A percentile compares a stretch with the other conserved stretches of the same genome.
Conservation (phyloP, 331 rosid species). For the Malus hybrid region DNA sequence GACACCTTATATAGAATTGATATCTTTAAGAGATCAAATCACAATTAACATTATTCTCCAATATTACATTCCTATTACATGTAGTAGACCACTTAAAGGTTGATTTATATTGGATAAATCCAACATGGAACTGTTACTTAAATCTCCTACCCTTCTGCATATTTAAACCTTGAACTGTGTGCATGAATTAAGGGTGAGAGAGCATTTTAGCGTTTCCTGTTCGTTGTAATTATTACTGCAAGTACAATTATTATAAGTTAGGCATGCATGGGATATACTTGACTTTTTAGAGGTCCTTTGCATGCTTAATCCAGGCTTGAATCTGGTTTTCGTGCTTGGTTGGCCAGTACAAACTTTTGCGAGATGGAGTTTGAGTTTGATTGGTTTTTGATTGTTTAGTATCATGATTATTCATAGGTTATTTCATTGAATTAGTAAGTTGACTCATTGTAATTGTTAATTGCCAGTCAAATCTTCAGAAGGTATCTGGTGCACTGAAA, state of each 20-base stretch:
- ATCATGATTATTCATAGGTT: neutral
- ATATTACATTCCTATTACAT: too few species aligned
- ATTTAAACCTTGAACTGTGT: neutral
- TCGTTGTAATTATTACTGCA: neutral
- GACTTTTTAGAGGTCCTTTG: neutral
- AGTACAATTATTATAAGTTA: neutral
- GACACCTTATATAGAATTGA: too few species aligned
- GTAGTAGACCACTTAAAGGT: too few species aligned
- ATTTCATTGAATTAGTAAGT: neutral
- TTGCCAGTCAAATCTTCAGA: slow-evolving; percentile 47
- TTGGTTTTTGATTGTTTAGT: neutral
- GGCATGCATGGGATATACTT: neutral
- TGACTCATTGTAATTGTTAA: neutral
- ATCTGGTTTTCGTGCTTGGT: neutral
- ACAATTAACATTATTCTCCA: too few species aligned
- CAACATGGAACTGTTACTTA: neutral
- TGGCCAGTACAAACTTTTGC: neutral
- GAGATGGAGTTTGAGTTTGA: neutral
- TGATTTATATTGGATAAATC: too few species aligned
- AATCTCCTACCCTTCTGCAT: neutral
- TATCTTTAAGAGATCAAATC: too few species aligned
- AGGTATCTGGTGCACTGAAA: slow-evolving; percentile 52
- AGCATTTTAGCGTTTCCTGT: neutral
- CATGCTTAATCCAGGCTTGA: neutral
- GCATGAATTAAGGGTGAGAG: neutral